These are phyloP conservation scores for Alopecurus myosuroides DNA, from an alignment of 176 grass and related monocot genomes.

Conservation along the genomic window DNA sequence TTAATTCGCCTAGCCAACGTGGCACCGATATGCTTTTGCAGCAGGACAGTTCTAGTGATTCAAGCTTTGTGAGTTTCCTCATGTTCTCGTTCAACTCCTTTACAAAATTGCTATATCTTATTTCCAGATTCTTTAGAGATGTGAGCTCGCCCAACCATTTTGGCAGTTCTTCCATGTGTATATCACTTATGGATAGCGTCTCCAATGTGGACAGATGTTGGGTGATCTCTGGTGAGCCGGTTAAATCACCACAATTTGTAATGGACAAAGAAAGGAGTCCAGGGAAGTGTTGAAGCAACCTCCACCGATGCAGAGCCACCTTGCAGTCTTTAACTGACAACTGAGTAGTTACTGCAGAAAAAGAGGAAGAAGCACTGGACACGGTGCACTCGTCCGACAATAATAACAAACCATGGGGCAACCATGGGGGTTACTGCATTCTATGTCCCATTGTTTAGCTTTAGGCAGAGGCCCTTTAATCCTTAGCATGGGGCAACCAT, in stretches of 20 bases:
- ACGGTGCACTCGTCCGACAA: neutral
- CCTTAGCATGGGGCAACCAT: neutral
- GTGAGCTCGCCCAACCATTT: neutral
- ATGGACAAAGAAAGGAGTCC: neutral
- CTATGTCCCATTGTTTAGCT: neutral
- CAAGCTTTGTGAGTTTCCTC: neutral
- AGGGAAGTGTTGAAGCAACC: neutral
- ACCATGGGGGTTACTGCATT: no score
- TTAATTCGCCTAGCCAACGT: neutral
- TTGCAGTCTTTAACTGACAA: neutral
- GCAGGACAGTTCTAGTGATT: neutral
- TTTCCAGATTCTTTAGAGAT: neutral
- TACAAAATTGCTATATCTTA: neutral
- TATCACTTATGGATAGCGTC: neutral
- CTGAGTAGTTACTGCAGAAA: neutral
- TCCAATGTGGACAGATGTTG: neutral
- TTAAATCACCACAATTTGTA: neutral
- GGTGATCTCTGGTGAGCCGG: neutral
- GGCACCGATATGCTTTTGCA: neutral
- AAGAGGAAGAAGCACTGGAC: neutral
- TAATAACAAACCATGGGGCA: neutral
- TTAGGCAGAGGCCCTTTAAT: neutral
- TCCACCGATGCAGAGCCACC: conserved; percentile 16
- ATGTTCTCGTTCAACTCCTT: neutral
- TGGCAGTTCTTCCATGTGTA: neutral